Evolutionary conservation across 306 rosid genomes (phyloP).

Genomic region (Oxytropis ochrocephala): DNA sequence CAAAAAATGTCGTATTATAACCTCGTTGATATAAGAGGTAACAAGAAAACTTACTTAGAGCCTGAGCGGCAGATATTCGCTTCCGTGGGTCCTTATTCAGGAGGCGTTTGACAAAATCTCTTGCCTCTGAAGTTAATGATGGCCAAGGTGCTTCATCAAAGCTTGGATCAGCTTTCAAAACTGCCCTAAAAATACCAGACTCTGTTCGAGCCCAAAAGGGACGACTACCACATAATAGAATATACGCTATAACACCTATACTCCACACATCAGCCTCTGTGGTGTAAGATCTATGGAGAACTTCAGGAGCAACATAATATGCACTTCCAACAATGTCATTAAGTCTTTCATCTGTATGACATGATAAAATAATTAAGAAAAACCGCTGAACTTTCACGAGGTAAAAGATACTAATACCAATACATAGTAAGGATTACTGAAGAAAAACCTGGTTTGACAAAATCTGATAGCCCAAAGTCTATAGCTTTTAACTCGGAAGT

Average conservation of each 20-base stretch:
- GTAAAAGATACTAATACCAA: constrained; percentile 18
- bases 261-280: constrained; percentile 99
- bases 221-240: constrained; percentile 96
- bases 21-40: neutral
- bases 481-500: constrained; percentile 84
- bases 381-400: neutral
- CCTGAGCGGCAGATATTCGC: constrained; percentile 95
- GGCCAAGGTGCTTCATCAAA: constrained; percentile 99
- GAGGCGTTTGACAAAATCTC: constrained; percentile 87
- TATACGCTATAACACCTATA: constrained; percentile 94
- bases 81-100: constrained; percentile 89
- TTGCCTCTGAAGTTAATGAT: constrained; percentile 72
- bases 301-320: constrained; percentile 97
- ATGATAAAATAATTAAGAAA: constrained; percentile 17
- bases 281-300: constrained; percentile 86
- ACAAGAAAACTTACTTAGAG: constrained; percentile 59
- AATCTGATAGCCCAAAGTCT: constrained; percentile 96
- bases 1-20: constrained; percentile 18
- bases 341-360: constrained; percentile 81
- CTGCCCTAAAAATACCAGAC: constrained; percentile 92
- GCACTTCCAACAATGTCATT: constrained; percentile 99
- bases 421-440: constrained; percentile 16
- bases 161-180: constrained; percentile 92
- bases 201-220: constrained; percentile 99
- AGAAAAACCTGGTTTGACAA: constrained; percentile 82